Conservation (phyloP, 768 basidiomycete species). For the Lactarius quietus region DNA sequence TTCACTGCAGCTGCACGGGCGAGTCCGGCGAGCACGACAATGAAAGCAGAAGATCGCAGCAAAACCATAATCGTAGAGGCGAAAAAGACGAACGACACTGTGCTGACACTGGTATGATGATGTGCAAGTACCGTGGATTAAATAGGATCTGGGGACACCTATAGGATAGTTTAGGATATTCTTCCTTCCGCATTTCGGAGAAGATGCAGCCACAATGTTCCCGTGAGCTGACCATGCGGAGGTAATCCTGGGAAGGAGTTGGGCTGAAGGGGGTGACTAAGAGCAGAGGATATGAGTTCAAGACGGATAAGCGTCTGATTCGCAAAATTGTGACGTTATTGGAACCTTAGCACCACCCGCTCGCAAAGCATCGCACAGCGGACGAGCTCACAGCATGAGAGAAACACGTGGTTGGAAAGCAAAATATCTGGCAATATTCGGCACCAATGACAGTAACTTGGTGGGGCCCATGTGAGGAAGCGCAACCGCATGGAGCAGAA, state of each 20-base stretch:
- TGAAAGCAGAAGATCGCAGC: not conserved
- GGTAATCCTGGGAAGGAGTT: not conserved
- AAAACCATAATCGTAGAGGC: not conserved
- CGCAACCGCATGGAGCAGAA: not conserved
- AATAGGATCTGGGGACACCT: not conserved
- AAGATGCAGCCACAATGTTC: not conserved
- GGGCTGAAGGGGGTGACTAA: not conserved
- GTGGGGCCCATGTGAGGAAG: not conserved
- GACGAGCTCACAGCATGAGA: not conserved
- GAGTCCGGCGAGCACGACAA: not conserved
- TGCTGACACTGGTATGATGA: no score
- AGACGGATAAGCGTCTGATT: not conserved
- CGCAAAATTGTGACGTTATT: not conserved
- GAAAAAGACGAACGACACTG: not conserved
- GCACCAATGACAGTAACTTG: not conserved
- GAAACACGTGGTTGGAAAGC: not conserved
- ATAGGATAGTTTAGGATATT: not conserved
- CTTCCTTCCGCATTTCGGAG: not conserved
- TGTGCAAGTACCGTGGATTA: no score
- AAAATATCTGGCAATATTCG: not conserved
- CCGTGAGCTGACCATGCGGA: not conserved
- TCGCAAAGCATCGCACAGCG: not conserved
- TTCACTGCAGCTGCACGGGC: not conserved
- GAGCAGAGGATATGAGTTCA: not conserved
- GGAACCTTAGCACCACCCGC: not conserved